Evolutionary conservation across 768 basidiomycete genomes (phyloP).

Genomic region (Ramaria sp.): DNA sequence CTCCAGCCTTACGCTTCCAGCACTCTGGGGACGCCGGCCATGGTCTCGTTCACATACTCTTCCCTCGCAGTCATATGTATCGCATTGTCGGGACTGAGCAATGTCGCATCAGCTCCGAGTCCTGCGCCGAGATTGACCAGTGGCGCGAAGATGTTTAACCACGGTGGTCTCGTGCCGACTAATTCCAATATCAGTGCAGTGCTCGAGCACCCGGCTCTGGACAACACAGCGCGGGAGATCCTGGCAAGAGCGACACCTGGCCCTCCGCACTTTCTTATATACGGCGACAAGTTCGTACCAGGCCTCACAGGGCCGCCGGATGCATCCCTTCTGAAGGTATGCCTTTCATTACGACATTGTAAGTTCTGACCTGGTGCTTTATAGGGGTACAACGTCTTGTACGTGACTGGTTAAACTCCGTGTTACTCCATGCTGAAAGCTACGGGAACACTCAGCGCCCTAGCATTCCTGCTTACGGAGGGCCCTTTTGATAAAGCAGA

Average conservation of each 20-base stretch:
- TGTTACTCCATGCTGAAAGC: neutral
- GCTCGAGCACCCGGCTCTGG: conserved; percentile 14
- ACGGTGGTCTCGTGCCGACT: conserved; percentile 2
- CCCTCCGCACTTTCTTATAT: conserved; percentile 40
- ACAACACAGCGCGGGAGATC: conserved; percentile 22
- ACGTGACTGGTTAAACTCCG: neutral
- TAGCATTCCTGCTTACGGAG: conserved; percentile 44
- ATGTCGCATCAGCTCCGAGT: neutral
- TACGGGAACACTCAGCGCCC: conserved; percentile 7
- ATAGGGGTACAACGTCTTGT: conserved; percentile 54
- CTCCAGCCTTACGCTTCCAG: neutral
- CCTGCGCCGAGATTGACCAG: neutral
- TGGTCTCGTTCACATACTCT: neutral
- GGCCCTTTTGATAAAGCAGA: conserved; percentile 52
- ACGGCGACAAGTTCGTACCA: conserved; percentile 31
- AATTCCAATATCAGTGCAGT: neutral
- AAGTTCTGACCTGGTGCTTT: neutral
- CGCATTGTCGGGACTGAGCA: neutral
- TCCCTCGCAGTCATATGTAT: neutral
- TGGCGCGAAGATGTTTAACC: neutral
- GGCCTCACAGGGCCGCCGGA: conserved; percentile 40
- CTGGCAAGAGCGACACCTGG: conserved; percentile 29
- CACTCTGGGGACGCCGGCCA: neutral
- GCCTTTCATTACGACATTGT: neutral
- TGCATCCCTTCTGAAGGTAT: conserved; percentile 33